phyloP scores from a whole-genome alignment of 2,329 filamentous ascomycete species.

The Decorospora gaudefroyi region DNA sequence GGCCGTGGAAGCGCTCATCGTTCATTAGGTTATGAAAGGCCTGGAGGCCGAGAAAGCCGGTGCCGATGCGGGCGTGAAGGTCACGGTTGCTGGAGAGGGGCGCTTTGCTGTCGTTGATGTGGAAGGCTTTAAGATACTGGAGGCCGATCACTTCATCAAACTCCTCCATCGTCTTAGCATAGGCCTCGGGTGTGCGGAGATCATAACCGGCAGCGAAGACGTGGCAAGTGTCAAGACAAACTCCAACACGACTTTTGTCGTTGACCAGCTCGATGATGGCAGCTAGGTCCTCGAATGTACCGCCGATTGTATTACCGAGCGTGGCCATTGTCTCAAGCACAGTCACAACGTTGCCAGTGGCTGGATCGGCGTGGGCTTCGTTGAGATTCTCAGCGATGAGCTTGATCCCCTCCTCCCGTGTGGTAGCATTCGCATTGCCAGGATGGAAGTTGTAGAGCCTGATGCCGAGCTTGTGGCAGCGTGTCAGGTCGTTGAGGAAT shows the following conservation, averaged over 20 bases:
- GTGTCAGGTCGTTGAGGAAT: constrained; percentile 84
- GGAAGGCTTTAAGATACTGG: constrained; percentile 80
- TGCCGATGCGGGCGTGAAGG: constrained; percentile 94
- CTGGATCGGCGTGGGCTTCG: constrained; percentile 69
- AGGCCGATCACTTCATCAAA: constrained; percentile 80
- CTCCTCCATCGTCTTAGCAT: constrained; percentile 70
- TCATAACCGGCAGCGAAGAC: constrained; percentile 95
- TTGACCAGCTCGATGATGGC: constrained; percentile 81
- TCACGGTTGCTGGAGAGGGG: constrained; percentile 81
- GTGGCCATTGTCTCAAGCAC: constrained; percentile 96
- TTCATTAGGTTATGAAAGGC: constrained; percentile 94
- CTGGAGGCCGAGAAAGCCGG: constrained; percentile 85
- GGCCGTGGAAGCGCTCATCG: constrained; percentile 69
- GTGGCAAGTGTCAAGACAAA: constrained; percentile 97
- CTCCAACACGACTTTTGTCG: constrained; percentile 82
- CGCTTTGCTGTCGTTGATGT: constrained; percentile 95
- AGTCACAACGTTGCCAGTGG: constrained; percentile 73
- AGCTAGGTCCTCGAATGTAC: constrained; percentile 80
- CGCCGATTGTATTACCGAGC: constrained; percentile 80
- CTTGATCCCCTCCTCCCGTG: constrained; percentile 69
- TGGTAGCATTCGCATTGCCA: constrained; percentile 72
- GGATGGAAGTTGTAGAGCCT: constrained; percentile 98
- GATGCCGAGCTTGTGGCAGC: constrained; percentile 86
- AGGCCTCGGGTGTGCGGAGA: constrained; percentile 73
- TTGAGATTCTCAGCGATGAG: constrained; percentile 85